Evolutionary conservation across 2,329 filamentous ascomycete genomes (phyloP), one percentile per base, ranked within the genome.

Genomic region (Nemania serpens): DNA sequence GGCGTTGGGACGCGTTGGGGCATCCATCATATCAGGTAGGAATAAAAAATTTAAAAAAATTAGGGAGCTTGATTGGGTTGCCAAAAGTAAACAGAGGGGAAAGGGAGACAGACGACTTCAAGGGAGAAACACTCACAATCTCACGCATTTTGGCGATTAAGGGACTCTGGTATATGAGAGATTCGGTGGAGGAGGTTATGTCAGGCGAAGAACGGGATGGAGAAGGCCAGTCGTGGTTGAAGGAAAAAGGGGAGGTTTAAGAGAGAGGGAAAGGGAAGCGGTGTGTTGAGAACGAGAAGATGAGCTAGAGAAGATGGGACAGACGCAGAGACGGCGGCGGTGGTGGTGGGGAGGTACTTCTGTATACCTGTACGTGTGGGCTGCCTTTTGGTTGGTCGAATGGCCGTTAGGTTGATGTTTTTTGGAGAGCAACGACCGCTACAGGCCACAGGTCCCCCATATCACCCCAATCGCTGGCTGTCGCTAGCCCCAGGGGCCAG

Each of bases 141-240:
- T 90, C 87, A 86, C 87, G 87, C 87, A 90, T 90, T 69, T 81
- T 88, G 85, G 74, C 73, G 73, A 71, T 72, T 70, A 67, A 64
- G 67, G 65, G 64, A 66, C 36, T 67, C 64, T 45, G 46, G 59
- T 64, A 62, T 69, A 66, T 64, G 59, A 59, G 63, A 71, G 64
- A 68, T 63, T 67, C 64, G 34, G 59, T 56, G 25, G 62, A 61
- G 62, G 69, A 68, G 62, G 60, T 69, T 60, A 63, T 68, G 66
- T 65, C 66, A 67, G 69, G 66, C 58, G 58, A 65, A 59, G 52
- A 49, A 51, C 56, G 39, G 49, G 49, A 56, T 59, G 58, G 59
- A 66, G 59, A 67, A 60, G 33, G 56, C 58, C 47, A 49, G 56
- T 46, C 33, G 51, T 55, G 43, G 63, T 60, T 59, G 59, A 55